Conservation (phyloP, 2,329 filamentous ascomycete genomes). For the Cladosporium sp. region DNA sequence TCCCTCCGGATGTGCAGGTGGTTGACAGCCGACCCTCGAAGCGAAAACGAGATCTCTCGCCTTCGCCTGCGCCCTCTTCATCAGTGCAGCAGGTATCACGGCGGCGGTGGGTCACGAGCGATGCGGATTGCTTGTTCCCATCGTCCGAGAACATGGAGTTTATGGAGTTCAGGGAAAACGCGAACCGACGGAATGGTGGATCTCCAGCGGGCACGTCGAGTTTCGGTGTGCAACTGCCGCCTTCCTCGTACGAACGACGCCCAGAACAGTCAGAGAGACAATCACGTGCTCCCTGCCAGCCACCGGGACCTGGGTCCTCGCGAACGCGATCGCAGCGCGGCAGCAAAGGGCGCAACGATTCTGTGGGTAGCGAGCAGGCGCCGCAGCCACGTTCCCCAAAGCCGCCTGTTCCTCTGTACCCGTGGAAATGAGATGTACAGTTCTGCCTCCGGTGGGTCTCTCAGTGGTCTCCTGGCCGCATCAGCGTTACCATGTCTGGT, state of each 20-base stretch:
- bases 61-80: background rate
- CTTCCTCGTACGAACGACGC: background rate
- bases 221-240: background rate
- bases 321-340: too few relatives aligned
- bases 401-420: background rate
- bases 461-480: background rate
- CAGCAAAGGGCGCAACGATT: background rate
- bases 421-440: background rate
- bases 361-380: background rate
- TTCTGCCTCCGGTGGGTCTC: background rate
- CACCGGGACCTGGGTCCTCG: background rate
- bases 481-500: background rate
- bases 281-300: background rate
- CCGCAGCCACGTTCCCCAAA: background rate
- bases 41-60: background rate
- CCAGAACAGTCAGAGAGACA: background rate
- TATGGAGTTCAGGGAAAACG: background rate
- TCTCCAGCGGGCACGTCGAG: too few relatives aligned
- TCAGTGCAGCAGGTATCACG: background rate
- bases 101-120: background rate
- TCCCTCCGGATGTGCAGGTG: background rate
- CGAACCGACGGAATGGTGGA: too few relatives aligned
- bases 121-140: background rate
- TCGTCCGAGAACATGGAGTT: background rate
- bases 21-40: background rate